A percentile compares a stretch with the other conserved stretches of the same genome.
phyloP scores from a whole-genome alignment of 345 rosid genomes.

The Gossypium longicalyx region DNA sequence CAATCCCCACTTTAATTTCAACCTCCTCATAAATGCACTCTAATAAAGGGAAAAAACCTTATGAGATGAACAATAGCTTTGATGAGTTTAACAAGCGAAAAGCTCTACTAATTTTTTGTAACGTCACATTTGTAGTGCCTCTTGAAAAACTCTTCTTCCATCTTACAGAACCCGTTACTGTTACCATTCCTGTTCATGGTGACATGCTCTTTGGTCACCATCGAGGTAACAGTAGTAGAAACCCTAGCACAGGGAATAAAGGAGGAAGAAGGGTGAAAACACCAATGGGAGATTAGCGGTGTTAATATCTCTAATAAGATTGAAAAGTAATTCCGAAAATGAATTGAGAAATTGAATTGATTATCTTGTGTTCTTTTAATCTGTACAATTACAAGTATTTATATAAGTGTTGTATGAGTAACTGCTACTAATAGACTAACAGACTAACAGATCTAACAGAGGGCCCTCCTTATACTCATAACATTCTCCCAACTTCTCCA shows the following conservation, averaged over 20 bases:
- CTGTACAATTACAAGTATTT: too few species aligned
- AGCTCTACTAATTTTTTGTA: conserved; percentile 11
- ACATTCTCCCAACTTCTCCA: too few species aligned
- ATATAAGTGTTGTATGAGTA: too few species aligned
- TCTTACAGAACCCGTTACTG: conserved; percentile 22
- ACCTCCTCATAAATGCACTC: not conserved
- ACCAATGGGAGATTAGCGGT: not conserved
- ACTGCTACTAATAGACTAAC: too few species aligned
- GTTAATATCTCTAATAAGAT: too few species aligned
- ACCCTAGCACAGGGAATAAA: not conserved
- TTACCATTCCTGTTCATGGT: conserved; percentile 20
- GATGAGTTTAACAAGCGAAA: too few species aligned
- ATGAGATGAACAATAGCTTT: not conserved
- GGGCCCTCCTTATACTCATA: too few species aligned
- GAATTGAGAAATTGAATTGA: too few species aligned
- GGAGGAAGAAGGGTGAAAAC: not conserved
- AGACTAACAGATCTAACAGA: too few species aligned
- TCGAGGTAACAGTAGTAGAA: conserved; percentile 11
- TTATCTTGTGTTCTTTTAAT: too few species aligned
- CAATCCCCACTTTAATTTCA: not conserved
- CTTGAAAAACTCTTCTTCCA: conserved; percentile 50
- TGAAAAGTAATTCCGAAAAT: too few species aligned
- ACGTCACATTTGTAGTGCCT: conserved; percentile 59
- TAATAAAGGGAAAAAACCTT: not conserved
- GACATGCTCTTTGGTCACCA: conserved; percentile 28